A percentile compares a stretch with the other conserved stretches of the same genome.
Evolutionary conservation across 768 basidiomycete genomes (phyloP).

Genomic region (Boletus fagicola): DNA sequence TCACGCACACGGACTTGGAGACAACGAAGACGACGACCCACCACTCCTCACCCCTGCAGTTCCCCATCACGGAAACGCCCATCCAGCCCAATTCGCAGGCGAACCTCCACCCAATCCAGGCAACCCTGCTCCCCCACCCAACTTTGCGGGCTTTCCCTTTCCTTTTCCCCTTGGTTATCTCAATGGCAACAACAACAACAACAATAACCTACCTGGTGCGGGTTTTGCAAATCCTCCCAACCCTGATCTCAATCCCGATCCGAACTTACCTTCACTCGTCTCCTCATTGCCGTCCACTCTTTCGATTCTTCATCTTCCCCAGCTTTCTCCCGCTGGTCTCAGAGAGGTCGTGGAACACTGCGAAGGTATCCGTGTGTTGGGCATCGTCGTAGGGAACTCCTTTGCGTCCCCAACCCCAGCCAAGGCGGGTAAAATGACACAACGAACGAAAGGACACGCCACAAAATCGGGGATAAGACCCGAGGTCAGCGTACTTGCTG

Average conservation of each 20-base stretch:
- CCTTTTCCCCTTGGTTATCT: conserved; percentile 4
- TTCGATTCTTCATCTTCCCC: conserved; percentile 27
- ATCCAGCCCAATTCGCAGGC: neutral
- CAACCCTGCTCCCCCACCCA: conserved; percentile 2
- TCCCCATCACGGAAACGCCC: neutral
- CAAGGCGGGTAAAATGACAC: neutral
- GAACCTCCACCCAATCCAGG: conserved; percentile 1
- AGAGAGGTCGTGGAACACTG: conserved; percentile 23
- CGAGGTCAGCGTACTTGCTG: conserved; percentile 15
- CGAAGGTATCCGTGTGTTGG: conserved; percentile 15
- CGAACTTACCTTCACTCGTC: conserved; percentile 27
- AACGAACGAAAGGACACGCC: neutral
- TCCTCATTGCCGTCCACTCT: conserved; percentile 36
- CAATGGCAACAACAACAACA: neutral
- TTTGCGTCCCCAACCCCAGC: conserved; percentile 5
- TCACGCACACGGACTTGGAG: neutral
- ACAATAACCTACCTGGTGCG: neutral
- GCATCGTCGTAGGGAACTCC: conserved; percentile 15
- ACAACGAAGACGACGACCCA: conserved; percentile 6
- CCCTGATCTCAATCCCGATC: conserved; percentile 19
- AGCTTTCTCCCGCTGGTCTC: conserved; percentile 21
- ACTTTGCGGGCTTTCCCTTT: conserved; percentile 9
- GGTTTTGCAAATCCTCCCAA: conserved; percentile 4
- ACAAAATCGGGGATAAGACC: neutral
- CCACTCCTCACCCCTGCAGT: conserved; percentile 17